phyloP scores from a whole-genome alignment of 2,329 filamentous ascomycete genomes.

The Verticillium zaregamsianum region DNA sequence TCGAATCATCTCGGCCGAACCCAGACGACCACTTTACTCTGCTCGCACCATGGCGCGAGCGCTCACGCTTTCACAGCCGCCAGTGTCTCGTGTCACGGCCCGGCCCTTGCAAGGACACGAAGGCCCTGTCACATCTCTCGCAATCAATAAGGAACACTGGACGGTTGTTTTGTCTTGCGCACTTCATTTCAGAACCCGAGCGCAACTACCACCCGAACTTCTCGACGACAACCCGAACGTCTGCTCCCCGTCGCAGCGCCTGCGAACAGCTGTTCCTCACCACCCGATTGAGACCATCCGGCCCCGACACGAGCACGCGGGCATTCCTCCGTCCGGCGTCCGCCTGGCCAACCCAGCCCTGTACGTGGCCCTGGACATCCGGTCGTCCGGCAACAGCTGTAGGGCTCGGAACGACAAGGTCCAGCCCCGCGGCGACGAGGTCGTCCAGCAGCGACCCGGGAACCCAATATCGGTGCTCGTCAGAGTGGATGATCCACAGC shows the following conservation, averaged over 20 bases:
- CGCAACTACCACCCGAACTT: constrained; percentile 63
- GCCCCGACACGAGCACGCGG: constrained; percentile 57
- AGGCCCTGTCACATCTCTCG: neutral
- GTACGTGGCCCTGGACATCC: constrained; percentile 41
- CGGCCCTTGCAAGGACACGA: neutral
- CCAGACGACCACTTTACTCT: too few relatives aligned
- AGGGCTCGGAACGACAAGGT: constrained; percentile 49
- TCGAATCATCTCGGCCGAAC: neutral
- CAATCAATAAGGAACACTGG: neutral
- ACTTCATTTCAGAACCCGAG: neutral
- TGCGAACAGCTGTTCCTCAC: constrained; percentile 55
- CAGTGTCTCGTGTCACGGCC: neutral
- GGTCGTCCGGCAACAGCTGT: constrained; percentile 50
- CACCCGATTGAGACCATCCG: constrained; percentile 55
- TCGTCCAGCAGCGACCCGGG: constrained; percentile 43
- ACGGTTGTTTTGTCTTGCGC: too few relatives aligned
- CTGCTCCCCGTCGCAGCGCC: constrained; percentile 40
- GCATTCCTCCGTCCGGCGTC: constrained; percentile 24
- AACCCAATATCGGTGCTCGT: constrained; percentile 50
- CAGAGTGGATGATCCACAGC: constrained; percentile 56
- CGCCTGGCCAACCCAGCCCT: constrained; percentile 25
- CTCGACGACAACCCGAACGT: constrained; percentile 55
- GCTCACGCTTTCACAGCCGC: neutral
- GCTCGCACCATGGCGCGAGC: neutral
- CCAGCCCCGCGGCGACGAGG: constrained; percentile 42